Evolutionary conservation across 208 protist genomes (phyloP).

Genomic region (Acanthamoeba triangularis): DNA sequence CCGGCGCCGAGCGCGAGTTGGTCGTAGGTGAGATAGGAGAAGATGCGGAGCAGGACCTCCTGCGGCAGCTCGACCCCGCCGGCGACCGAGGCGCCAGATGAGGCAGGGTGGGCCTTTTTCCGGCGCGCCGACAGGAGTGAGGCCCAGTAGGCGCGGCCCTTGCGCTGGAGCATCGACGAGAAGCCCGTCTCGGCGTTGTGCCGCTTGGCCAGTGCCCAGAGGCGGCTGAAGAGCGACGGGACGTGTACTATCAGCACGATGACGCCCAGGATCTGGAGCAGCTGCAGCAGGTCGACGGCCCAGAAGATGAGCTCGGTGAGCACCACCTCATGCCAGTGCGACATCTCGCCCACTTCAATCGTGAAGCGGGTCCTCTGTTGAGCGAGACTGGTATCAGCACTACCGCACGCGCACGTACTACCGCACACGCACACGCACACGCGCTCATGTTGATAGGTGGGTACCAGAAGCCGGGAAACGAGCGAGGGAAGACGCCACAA

Average conservation of each 20-base stretch:
- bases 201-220: background rate
- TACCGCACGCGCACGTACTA: background rate
- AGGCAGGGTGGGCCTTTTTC: background rate
- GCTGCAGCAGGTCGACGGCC: background rate
- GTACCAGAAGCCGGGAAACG: background rate
- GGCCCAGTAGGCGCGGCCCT: background rate
- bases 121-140: background rate
- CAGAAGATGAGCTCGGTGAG: background rate
- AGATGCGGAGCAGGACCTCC: constrained; percentile 20
- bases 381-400: background rate
- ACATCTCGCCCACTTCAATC: background rate
- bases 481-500: background rate
- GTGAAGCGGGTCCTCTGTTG: background rate
- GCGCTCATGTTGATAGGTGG: background rate
- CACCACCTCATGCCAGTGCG: constrained; percentile 49
- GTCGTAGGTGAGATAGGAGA: background rate
- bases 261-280: background rate
- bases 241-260: background rate
- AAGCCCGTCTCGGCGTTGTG: background rate
- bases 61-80: background rate
- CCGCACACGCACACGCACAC: background rate
- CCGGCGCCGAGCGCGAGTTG: background rate
- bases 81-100: background rate
- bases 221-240: background rate
- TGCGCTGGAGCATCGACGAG: background rate